A percentile compares a stretch with the other conserved stretches of the same genome.
Conservation (phyloP, 169 alveolate genomes). For the Eimeria falciformis region DNA sequence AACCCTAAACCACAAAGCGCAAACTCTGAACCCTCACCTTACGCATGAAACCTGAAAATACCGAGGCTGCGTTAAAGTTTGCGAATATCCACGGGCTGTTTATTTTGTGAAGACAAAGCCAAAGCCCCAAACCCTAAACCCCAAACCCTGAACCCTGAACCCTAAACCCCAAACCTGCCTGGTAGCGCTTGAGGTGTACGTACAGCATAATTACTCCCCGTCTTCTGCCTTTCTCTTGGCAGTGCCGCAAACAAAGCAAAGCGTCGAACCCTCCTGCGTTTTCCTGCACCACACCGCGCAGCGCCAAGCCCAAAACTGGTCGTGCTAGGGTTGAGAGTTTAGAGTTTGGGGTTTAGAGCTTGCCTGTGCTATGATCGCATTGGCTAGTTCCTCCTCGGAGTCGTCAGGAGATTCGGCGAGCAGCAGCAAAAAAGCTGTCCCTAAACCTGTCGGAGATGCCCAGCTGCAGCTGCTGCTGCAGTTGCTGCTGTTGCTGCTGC, state of each 20-base stretch:
- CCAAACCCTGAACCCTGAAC: not conserved
- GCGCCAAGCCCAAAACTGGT: slow-evolving; percentile 5
- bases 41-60: too few species aligned
- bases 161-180: slow-evolving; percentile 39
- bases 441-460: not conserved
- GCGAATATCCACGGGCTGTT: too few species aligned
- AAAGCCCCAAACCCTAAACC: not conserved
- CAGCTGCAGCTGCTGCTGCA: slow-evolving; percentile 44
- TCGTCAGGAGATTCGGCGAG: slow-evolving; percentile 31
- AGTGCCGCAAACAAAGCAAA: slow-evolving; percentile 28
- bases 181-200: slow-evolving; percentile 56
- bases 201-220: slow-evolving; percentile 10
- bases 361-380: not conserved
- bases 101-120: too few species aligned
- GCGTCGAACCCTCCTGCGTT: slow-evolving; percentile 39
- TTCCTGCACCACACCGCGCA: not conserved
- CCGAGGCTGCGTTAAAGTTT: too few species aligned
- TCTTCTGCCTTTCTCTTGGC: slow-evolving; percentile 19
- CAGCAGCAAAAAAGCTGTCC: slow-evolving; percentile 30
- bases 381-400: slow-evolving; percentile 14
- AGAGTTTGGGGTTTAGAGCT: slow-evolving; percentile 13
- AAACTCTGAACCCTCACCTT: not conserved
- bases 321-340: not conserved
- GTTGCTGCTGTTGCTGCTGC: not conserved
- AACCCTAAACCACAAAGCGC: not conserved